These are phyloP conservation scores for Halophytophthora polymorphica DNA, from an alignment of 352 stramenopile genomes.

Conservation along the genomic window DNA sequence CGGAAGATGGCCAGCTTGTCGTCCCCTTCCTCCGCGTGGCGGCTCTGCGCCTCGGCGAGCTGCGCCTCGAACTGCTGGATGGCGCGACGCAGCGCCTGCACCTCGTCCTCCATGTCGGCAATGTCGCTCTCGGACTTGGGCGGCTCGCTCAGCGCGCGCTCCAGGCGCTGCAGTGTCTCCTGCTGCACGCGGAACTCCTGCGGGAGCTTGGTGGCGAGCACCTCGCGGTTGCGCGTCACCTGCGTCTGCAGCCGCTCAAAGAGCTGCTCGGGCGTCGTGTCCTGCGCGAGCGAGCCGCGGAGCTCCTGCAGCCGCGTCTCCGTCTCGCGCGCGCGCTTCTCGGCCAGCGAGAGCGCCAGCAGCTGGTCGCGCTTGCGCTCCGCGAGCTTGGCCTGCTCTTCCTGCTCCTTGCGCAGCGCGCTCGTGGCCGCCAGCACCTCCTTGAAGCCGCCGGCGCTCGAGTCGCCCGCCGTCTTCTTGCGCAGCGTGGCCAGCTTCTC, in stretches of 20 bases:
- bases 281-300: constrained; percentile 61
- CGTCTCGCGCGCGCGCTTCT: constrained; percentile 75
- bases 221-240: constrained; percentile 70
- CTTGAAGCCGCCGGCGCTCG: constrained; percentile 72
- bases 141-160: constrained; percentile 65
- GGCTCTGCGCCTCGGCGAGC: constrained; percentile 68
- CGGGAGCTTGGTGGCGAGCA: constrained; percentile 70
- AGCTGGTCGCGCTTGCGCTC: constrained; percentile 90
- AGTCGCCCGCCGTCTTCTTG: constrained; percentile 72
- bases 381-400: constrained; percentile 90
- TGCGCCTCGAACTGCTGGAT: constrained; percentile 69
- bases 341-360: constrained; percentile 75
- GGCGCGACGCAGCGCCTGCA: constrained; percentile 50
- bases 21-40: constrained; percentile 52
- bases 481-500: constrained; percentile 91
- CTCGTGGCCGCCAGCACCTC: constrained; percentile 90
- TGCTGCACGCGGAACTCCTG: constrained; percentile 72
- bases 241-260: constrained; percentile 82
- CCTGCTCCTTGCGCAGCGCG: constrained; percentile 90
- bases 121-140: constrained; percentile 87
- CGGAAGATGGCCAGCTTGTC: constrained; percentile 91
- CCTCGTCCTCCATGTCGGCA: constrained; percentile 83
- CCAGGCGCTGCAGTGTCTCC: constrained; percentile 73
- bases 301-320: constrained; percentile 73
- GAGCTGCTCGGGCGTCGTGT: constrained; percentile 83